phyloP scores from a whole-genome alignment of 2,329 filamentous ascomycete genomes.

The Colletotrichum sp. region DNA sequence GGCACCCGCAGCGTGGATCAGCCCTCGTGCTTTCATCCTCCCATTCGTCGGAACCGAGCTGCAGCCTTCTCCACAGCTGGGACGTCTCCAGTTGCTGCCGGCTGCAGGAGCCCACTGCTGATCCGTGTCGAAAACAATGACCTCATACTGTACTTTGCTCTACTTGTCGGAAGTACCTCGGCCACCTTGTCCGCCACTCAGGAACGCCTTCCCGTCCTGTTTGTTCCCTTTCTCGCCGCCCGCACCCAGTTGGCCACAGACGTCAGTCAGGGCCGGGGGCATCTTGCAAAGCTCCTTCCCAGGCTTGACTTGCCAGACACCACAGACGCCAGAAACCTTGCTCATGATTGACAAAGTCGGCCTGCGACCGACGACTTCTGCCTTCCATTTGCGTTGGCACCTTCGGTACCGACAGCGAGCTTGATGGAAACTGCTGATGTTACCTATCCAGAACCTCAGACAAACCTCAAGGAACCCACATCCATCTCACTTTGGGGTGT shows the following conservation, averaged over 20 bases:
- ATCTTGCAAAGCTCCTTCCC: neutral
- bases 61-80: neutral
- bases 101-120: neutral
- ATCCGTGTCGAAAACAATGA: slow-evolving; percentile 12
- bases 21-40: neutral
- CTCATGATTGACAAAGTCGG: neutral
- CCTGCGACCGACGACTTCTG: neutral
- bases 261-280: neutral
- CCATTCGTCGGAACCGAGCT: neutral
- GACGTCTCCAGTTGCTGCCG: slow-evolving; percentile 8
- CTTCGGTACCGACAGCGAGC: neutral
- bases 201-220: neutral
- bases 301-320: neutral
- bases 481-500: neutral
- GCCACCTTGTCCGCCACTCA: neutral
- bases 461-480: neutral
- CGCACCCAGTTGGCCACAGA: neutral
- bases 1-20: slow-evolving; percentile 5
- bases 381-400: neutral
- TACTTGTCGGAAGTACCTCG: neutral
- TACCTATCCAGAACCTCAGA: neutral
- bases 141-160: slow-evolving; percentile 4
- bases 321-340: neutral
- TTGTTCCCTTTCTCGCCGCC: neutral
- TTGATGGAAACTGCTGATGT: neutral